Conservation (phyloP, 202 grass and related monocot genomes). For the Panicum hallii region DNA sequence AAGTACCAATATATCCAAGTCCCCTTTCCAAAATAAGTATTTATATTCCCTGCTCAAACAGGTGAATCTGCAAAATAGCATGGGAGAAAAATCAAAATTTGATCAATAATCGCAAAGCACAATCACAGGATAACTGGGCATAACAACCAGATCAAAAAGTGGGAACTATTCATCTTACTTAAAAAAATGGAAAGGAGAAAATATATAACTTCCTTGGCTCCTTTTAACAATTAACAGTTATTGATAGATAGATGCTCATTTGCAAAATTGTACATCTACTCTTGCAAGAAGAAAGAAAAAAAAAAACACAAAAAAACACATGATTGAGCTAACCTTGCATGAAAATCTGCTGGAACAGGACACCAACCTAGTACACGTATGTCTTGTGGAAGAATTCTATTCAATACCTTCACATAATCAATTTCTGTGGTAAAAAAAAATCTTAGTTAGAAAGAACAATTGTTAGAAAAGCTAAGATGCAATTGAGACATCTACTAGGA, state of each 20-base stretch:
- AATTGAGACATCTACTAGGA: slow-evolving; percentile 7
- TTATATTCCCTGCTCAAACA: slow-evolving; percentile 92
- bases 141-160: neutral
- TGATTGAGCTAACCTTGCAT: slow-evolving; percentile 77
- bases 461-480: slow-evolving; percentile 32
- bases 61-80: slow-evolving; percentile 73
- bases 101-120: neutral
- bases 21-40: slow-evolving; percentile 90
- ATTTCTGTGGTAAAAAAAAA: slow-evolving; percentile 70
- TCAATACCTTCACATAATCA: slow-evolving; percentile 93
- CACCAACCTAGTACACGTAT: slow-evolving; percentile 91
- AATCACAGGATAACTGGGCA: slow-evolving; percentile 18
- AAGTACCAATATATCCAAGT: slow-evolving; percentile 68
- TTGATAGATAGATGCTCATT: slow-evolving; percentile 1
- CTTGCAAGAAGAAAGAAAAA: slow-evolving; percentile 15
- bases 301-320: neutral
- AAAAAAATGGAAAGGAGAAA: slow-evolving; percentile 25
- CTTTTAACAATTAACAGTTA: slow-evolving; percentile 4
- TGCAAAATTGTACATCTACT: neutral
- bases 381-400: slow-evolving; percentile 87
- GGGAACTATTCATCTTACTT: neutral
- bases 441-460: slow-evolving; percentile 32
- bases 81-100: slow-evolving; percentile 19
- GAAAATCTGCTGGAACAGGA: slow-evolving; percentile 78
- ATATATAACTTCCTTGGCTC: neutral